Evolutionary conservation across 2,329 filamentous ascomycete species (phyloP).

Genomic region (Nothomitra cinnamomea): DNA sequence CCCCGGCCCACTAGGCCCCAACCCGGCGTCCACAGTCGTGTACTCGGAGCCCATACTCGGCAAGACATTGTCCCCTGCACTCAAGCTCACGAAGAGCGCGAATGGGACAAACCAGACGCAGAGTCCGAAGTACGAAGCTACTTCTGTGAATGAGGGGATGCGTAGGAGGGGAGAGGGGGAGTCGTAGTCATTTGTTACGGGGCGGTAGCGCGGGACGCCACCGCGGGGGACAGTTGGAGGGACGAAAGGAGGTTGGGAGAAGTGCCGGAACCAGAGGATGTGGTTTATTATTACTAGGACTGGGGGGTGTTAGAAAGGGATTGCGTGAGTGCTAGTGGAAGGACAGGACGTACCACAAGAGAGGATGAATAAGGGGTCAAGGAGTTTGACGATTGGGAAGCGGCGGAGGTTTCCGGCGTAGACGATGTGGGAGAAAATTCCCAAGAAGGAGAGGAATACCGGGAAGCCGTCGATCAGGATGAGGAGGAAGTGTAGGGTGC

Average conservation of each 20-base stretch:
- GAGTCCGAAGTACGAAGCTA: slow-evolving; percentile 87
- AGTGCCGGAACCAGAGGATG: slow-evolving; percentile 91
- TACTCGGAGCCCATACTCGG: slow-evolving; percentile 33
- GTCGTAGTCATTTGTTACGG: slow-evolving; percentile 19
- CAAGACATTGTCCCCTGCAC: slow-evolving; percentile 84
- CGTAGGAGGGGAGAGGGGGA: slow-evolving; percentile 24
- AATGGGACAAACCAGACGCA: slow-evolving; percentile 97
- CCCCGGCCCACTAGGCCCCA: slow-evolving; percentile 7
- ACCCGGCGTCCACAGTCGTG: slow-evolving; percentile 5
- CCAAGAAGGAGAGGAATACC: slow-evolving; percentile 52
- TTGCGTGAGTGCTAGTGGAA: slow-evolving; percentile 2
- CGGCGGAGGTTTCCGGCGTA: slow-evolving; percentile 75
- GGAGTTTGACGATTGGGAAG: slow-evolving; percentile 65
- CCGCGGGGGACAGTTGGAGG: neutral
- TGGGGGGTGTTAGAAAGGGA: slow-evolving; percentile 18
- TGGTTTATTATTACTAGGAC: slow-evolving; percentile 78
- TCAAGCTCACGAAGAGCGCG: slow-evolving; percentile 82
- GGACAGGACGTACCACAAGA: slow-evolving; percentile 58
- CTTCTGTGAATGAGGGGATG: slow-evolving; percentile 76
- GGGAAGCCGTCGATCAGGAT: slow-evolving; percentile 77
- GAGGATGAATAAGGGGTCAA: slow-evolving; percentile 68
- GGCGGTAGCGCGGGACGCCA: neutral
- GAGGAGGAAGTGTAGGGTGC: slow-evolving; percentile 56
- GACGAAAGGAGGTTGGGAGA: slow-evolving; percentile 43
- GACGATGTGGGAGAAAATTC: slow-evolving; percentile 63